phyloP scores from a whole-genome alignment of 2,329 filamentous ascomycete genomes.

The Apiospora marii region DNA sequence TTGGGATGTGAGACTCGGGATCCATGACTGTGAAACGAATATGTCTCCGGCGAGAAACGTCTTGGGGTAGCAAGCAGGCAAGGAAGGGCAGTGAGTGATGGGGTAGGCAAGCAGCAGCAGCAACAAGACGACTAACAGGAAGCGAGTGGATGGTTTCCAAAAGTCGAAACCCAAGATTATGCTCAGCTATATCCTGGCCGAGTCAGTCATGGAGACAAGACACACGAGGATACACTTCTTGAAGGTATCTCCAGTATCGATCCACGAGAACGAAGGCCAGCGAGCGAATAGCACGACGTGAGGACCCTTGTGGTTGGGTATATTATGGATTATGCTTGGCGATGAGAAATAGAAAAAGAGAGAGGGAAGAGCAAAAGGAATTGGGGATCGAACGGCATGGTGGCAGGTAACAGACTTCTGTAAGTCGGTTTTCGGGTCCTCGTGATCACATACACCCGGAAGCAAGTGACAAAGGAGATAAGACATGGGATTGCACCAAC shows the following conservation, averaged over 20 bases:
- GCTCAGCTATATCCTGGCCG: not conserved
- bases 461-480: not conserved
- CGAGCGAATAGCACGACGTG: not conserved
- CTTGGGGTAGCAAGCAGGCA: not conserved
- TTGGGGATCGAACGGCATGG: not conserved
- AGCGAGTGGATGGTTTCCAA: slow-evolving; percentile 22
- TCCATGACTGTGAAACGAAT: not conserved
- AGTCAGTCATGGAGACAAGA: slow-evolving; percentile 1
- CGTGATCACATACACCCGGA: not conserved
- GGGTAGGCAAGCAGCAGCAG: not conserved
- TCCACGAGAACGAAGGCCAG: not conserved
- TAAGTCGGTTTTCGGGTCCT: slow-evolving; percentile 12
- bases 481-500: not conserved
- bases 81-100: not conserved
- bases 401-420: not conserved
- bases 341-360: not conserved
- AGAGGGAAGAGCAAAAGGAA: not conserved
- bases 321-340: not conserved
- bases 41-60: not conserved
- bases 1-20: not conserved
- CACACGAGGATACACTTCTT: not conserved
- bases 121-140: slow-evolving; percentile 9
- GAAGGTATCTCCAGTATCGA: not conserved
- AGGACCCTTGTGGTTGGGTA: slow-evolving; percentile 1
- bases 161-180: not conserved